Percentiles rank a stretch among this genome's conserved stretches.
These are phyloP conservation scores for Bruguiera gymnorhiza DNA, from an alignment of 345 rosid genomes.

Conservation along the genomic window DNA sequence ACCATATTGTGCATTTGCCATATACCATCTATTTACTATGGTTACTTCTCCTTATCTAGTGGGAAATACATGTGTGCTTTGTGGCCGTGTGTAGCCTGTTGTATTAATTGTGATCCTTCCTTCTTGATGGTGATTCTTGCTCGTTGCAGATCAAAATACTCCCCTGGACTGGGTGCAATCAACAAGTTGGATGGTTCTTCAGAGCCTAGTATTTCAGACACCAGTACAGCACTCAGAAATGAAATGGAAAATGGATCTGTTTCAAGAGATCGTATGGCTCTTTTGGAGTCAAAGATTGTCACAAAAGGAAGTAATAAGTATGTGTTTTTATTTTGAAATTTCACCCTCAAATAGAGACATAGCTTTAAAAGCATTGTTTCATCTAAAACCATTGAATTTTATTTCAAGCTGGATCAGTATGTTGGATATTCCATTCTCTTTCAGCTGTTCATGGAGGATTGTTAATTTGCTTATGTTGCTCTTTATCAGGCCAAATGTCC, in stretches of 20 bases:
- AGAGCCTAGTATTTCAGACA: conserved; percentile 26
- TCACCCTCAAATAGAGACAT: neutral
- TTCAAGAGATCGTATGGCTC: conserved; percentile 35
- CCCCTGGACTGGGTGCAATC: conserved; percentile 26
- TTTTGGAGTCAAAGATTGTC: neutral
- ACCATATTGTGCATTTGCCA: neutral
- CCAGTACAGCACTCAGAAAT: conserved; percentile 31
- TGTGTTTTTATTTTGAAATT: conserved; percentile 15
- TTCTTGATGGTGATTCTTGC: neutral
- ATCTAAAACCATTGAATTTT: neutral
- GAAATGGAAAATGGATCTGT: conserved; percentile 41
- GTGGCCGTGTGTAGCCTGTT: neutral
- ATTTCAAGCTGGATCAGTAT: neutral
- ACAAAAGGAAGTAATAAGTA: conserved; percentile 45
- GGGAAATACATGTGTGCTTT: neutral
- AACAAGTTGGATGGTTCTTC: conserved; percentile 37
- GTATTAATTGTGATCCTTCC: neutral
- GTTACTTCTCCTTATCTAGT: neutral
- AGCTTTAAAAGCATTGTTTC: neutral
- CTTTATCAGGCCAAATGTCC: conserved; percentile 34
- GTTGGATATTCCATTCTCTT: neutral
- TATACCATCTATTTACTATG: too few species aligned
- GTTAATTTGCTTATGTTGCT: neutral
- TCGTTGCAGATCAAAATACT: conserved; percentile 43
- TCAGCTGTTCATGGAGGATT: neutral